Conservation (phyloP, 108 stramenopile species). For the Nannochloropsis gaditana region DNA sequence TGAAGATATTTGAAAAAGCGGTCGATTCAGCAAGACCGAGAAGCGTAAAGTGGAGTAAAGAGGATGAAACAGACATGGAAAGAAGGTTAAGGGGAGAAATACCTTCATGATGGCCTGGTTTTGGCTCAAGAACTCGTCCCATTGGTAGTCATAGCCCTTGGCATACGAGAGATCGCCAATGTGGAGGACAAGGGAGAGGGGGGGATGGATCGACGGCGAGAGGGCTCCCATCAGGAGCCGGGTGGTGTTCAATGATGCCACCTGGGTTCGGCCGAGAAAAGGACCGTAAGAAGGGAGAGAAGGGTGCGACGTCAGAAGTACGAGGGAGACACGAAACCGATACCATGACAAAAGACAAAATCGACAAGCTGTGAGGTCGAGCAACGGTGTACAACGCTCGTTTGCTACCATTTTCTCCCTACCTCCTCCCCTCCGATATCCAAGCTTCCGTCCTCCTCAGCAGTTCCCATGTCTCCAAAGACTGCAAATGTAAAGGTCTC, state of each 20-base stretch:
- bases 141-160: slow-evolving; percentile 44
- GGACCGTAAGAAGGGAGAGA: not conserved
- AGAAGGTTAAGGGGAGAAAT: not conserved
- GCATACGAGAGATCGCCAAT: slow-evolving; percentile 47
- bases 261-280: not conserved
- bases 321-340: not conserved
- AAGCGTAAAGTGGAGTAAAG: not conserved
- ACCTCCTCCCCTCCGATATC: not conserved
- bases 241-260: not conserved
- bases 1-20: not conserved
- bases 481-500: slow-evolving; percentile 29
- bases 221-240: not conserved
- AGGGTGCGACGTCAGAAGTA: not conserved
- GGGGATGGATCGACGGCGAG: slow-evolving; percentile 16
- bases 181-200: slow-evolving; percentile 43
- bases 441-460: slow-evolving; percentile 33
- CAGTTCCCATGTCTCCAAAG: slow-evolving; percentile 50
- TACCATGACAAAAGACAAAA: not conserved
- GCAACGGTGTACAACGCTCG: slow-evolving; percentile 8
- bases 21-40: not conserved
- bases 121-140: slow-evolving; percentile 51
- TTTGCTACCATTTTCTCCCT: not conserved
- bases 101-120: slow-evolving; percentile 30
- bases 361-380: not conserved
- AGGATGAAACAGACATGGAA: not conserved